Percentiles rank a stretch among this genome's conserved stretches.
Conservation (phyloP, 495 filamentous ascomycete genomes). For the Penicillium soppii region DNA sequence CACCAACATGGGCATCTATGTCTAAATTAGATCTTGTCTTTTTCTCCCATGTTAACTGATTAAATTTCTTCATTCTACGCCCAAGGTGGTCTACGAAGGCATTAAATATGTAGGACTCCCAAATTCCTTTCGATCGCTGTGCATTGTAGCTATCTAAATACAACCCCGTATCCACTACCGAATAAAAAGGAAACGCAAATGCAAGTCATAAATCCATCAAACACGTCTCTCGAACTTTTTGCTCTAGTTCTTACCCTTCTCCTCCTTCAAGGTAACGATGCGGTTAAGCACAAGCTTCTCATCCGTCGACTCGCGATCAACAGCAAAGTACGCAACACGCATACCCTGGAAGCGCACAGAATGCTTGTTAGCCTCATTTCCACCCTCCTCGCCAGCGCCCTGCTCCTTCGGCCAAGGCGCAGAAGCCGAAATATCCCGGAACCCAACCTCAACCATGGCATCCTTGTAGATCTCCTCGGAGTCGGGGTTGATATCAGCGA, state of each 20-base stretch:
- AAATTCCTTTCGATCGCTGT: not conserved
- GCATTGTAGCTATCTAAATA: slow-evolving; percentile 10
- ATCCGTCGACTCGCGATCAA: slow-evolving; percentile 78
- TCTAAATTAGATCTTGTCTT: slow-evolving; percentile 27
- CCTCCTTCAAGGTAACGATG: slow-evolving; percentile 89
- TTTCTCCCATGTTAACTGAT: slow-evolving; percentile 9
- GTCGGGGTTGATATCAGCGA: slow-evolving; percentile 81
- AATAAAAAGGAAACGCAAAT: not conserved
- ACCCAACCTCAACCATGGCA: slow-evolving; percentile 81
- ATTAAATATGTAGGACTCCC: not conserved
- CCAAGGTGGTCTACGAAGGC: too few species aligned
- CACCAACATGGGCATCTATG: slow-evolving; percentile 59
- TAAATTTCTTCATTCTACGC: too few species aligned
- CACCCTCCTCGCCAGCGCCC: slow-evolving; percentile 34
- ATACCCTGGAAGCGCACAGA: slow-evolving; percentile 90
- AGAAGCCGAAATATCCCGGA: slow-evolving; percentile 70
- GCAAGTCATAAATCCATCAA: not conserved
- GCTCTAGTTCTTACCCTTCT: slow-evolving; percentile 29
- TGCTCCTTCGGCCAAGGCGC: slow-evolving; percentile 83
- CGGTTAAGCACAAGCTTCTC: slow-evolving; percentile 83
- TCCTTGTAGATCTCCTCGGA: slow-evolving; percentile 74
- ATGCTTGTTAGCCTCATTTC: slow-evolving; percentile 55
- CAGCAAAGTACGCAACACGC: slow-evolving; percentile 79
- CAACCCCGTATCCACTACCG: not conserved
- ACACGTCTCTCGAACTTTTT: not conserved